Base-by-base conservation (phyloP, 2,329 filamentous ascomycete genomes). In the Phaeosphaeria sp. region DNA sequence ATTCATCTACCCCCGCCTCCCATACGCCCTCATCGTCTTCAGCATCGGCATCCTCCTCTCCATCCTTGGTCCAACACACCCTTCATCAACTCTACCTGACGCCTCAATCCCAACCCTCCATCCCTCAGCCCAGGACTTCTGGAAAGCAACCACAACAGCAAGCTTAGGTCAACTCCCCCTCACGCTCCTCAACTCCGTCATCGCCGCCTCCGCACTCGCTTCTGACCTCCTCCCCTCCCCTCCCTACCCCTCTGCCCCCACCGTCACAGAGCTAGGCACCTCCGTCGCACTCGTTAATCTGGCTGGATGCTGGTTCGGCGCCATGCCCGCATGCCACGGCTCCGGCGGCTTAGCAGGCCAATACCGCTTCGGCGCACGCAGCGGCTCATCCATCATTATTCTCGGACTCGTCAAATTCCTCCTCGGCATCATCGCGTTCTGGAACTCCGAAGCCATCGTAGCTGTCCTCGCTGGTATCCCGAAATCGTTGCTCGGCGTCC, bases 291-390 rank as follows among this genome's bases (percentile, higher is more conserved):
- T 82, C 1, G 96, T 97, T 87, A 98, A 98, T 73, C 80, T 97
- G 3, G 75, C 90, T 1, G 90, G 91, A 17, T 93, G 91, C 69
- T 96, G 92, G 91, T 96, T 97, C 69, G 93, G 93, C 48, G 91
- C 90, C 5, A 98, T 97, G 95, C 95, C 94, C 2, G 88, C 95
- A 3, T 98, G 95, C 72, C 95, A 98, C 74, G 94, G 94, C 5
- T 92, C 92, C 0, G 94, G 94, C 2, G 94, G 94, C 0, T 82
- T 98, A 0, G 95, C 95, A 5, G 95, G 91, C 0, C 94, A 98
- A 74, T 92, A 92, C 75, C 88, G 92, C 4, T 98, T 98, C 66
- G 94, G 94, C 0, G 93, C 94, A 4, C 88, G 94, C 48, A 96
- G 91, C 57, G 94, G 94, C 9, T 87, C 92, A 0, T 93, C 90